Evolutionary conservation across 352 stramenopile species (phyloP), one percentile per base, ranked within the genome.

Genomic region (Globisporangium okanoganense): DNA sequence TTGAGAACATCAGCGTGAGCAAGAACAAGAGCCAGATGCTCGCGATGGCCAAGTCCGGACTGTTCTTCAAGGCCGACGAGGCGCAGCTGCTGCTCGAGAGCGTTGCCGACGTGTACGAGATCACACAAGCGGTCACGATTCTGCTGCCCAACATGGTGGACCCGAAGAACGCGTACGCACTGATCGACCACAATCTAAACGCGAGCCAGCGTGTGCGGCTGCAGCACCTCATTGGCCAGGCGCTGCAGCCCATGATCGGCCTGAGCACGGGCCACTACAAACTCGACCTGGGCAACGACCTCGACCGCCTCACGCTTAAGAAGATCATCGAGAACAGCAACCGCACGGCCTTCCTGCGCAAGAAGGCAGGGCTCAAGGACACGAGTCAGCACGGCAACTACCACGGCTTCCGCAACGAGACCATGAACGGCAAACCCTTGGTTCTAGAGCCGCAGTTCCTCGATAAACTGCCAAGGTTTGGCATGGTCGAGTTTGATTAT

Each of bases 11-110:
- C 35, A 77, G 61, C 10, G 65, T 64, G 22, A 91, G 82, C 62
- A 90, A 90, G 65, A 87, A 89, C 62, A 90, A 93, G 65, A 75
- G 66, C 5, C 83, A 91, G 53, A 93, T 93, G 78, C 68, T 93
- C 22, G 62, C 74, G 27, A 93, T 93, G 78, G 82, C 82, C 56
- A 92, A 93, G 59, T 78, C 79, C 0, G 82, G 84, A 9, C 71
- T 92, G 14, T 78, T 74, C 48, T 93, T 93, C 55, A 85, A 80
- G 49, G 71, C 71, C 12, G 57, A 76, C 24, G 82, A 93, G 41
- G 84, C 84, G 6, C 84, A 93, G 58, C 58, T 86, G 5, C 72
- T 93, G 35, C 66, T 93, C 6, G 75, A 90, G 45, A 75, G 67
- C n/a, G 76, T 90, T 8, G 62, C 71, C 3, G 84, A 93, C 27